Base-by-base conservation (phyloP, 2,329 filamentous ascomycete species). In the Emergomyces pasteurianus region DNA sequence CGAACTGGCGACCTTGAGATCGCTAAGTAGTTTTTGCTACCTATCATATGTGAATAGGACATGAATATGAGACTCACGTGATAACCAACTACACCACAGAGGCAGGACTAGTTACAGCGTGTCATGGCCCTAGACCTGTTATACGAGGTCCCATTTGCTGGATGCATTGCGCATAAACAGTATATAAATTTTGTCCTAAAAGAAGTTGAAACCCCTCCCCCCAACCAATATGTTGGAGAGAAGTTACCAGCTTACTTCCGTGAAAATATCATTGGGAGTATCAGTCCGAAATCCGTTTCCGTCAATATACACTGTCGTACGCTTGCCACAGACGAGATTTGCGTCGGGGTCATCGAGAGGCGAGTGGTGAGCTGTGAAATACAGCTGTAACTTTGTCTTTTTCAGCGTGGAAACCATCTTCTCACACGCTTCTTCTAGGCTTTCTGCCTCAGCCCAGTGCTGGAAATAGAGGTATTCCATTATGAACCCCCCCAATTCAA, bases 1-100 rank as follows among this genome's bases (percentile, higher is more conserved):
- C 55, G 55, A 57, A 57, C 55, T 57, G 55, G 55, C 40, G 55
- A 57, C 55, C 55, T 57, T 57, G 55, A 57, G 55, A 57, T 57
- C 54, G 54, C 54, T 57, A 57, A 46, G 54, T 57, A 57, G 54
- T 57, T 57, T 57, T n/a, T 57, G 26, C 54, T 57, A 57, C 38
- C 54, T 46, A 57, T 57, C 54, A 57, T 57, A 57, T 57, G 46
- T 14, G 7, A 34, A 57, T 31, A 57, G 54, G 54, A 57, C 54
- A 46, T 57, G 40, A 57, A 57, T 57, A 47, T 57, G 55, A 57
- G 55, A 57, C 55, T 57, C 55, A 57, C 55, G 55, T 57, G 55
- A 57, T 57, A 57, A 57, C 55, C 55, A 57, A 57, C 55, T 57
- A 57, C 55, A 57, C 55, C 55, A 57, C 40, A 46, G 55, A 57